Base-by-base conservation (phyloP, 805 yeast species). In the Hanseniaspora singularis region DNA sequence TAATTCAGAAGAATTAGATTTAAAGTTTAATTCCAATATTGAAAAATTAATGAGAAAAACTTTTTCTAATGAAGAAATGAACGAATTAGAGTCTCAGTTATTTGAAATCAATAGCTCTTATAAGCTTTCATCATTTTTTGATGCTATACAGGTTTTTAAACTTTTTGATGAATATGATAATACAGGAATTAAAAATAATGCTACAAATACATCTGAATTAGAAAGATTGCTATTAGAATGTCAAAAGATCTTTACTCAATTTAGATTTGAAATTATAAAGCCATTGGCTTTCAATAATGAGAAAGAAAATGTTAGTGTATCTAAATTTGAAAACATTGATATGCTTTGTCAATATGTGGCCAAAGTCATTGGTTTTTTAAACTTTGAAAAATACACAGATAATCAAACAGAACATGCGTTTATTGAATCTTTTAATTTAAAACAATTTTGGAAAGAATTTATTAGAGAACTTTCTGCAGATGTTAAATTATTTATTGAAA, bases 1-100 rank as follows among this genome's bases (percentile, higher is more conserved):
- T 7, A 34, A 33, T 2, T 24, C 32, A 7, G 47, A 43, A 11
- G 47, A 24, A 1, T 15, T 43, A 19, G 38, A 43, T 37, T 36
- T 75, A 59, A 78, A 81, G 55, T 73, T 89, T 53, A 88, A 88
- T 59, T 83, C 96, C 0, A 83, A 95, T 0, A 83, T 88, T 4
- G 97, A 89, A 60, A 62, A 74, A 7, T 76, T 94, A 6, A 67
- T 86, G 57, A 70, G 96, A 55, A 77, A 75, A 38, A 70, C 28
- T 16, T 36, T 43, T 20, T 5, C 19, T 5, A 30, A 20, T 22
- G 36, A 20, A 15, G 36, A 23, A 4, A 23, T 22, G 4, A 26
- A 11, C 1, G 18, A 36, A 18, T 8, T 43, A 4, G 40, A 43
- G 28, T 11, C 6, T n/a, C 39, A 43, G 9, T 12, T 43, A 4